Base-by-base conservation (phyloP, 2,329 filamentous ascomycete genomes). In the Gremmenia infestans region DNA sequence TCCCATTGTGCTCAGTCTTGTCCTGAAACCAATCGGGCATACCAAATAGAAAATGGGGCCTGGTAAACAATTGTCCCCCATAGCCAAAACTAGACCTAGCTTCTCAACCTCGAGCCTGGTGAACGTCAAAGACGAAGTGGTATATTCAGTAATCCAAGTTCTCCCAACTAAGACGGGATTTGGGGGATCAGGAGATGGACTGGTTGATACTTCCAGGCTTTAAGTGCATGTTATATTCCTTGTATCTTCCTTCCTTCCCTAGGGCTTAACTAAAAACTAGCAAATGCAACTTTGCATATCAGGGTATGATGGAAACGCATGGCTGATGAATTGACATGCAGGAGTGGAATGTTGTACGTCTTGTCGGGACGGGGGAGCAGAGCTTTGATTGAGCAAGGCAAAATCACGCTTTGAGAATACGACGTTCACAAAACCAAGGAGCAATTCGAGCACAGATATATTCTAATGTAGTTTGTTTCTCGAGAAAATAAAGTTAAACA, bases 381-480 rank as follows among this genome's bases (percentile, higher is more conserved):
- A 48, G 52, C 1, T 66, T 65, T 48, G 32, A 43, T 66, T 48
- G 50, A 51, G 11, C 58, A 61, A 17, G 67, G 61, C 59, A 55
- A 53, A 40, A 55, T 40, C 17, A 56, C 55, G 43, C 53, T 62
- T 25, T 2, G 64, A 64, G 2, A 52, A 54, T 32, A 67, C 64
- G 40, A 63, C 59, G 1, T 65, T 67, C 52, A 46, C 54, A 11
- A 65, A 65, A 25, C 23, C 48, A 43, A 40, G 4, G 63, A 68
- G 48, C 53, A 55, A 12, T 64, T 52, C 9, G 55, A 64, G 5
- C 39, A 60, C 1, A 55, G 52, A 46, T 36, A 40, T 12, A 14
- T 61, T 9, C 25, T 59, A 5, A 47, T 61, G 45, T 53, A 48
- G 23, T 15, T 58, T 4, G 12, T 60, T 14, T 28, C 25, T 28